Evolutionary conservation across 2,329 filamentous ascomycete species (phyloP).

Genomic region (Fusarium sp.): DNA sequence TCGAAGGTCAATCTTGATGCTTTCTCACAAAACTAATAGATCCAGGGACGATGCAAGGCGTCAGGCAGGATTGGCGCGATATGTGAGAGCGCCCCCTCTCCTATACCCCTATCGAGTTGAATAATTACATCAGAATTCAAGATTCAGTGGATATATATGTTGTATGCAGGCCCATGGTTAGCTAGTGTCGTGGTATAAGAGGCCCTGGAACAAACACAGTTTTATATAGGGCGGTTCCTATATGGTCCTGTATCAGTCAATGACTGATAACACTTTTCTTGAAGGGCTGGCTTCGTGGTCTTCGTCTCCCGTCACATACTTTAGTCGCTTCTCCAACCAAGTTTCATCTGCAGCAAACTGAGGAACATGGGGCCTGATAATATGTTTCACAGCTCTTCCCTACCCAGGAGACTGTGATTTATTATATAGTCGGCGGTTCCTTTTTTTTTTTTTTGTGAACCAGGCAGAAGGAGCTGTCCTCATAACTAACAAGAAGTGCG

Average conservation of each 20-base stretch:
- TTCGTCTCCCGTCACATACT: background rate
- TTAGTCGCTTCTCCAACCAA: background rate
- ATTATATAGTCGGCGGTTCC: background rate
- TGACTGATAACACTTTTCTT: background rate
- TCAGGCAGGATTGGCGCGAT: no score
- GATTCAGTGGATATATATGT: no score
- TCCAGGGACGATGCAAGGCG: no score
- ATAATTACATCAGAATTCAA: no score
- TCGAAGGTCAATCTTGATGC: no score
- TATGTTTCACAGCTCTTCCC: background rate
- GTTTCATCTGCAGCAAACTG: rapidly evolving
- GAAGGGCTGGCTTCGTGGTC: background rate
- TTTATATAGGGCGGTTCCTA: background rate
- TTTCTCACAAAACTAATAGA: no score
- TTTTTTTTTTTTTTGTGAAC: background rate
- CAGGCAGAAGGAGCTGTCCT: background rate
- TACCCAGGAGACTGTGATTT: background rate
- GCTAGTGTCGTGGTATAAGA: no score
- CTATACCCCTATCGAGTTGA: no score
- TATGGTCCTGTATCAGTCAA: background rate
- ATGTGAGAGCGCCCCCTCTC: no score
- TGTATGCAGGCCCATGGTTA: no score
- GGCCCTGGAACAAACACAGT: no score
- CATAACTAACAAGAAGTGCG: background rate
- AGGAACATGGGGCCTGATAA: background rate